Percentiles rank a stretch among this genome's conserved stretches.
Evolutionary conservation across 2,329 filamentous ascomycete genomes (phyloP).

Genomic region (Colletotrichum magnum): DNA sequence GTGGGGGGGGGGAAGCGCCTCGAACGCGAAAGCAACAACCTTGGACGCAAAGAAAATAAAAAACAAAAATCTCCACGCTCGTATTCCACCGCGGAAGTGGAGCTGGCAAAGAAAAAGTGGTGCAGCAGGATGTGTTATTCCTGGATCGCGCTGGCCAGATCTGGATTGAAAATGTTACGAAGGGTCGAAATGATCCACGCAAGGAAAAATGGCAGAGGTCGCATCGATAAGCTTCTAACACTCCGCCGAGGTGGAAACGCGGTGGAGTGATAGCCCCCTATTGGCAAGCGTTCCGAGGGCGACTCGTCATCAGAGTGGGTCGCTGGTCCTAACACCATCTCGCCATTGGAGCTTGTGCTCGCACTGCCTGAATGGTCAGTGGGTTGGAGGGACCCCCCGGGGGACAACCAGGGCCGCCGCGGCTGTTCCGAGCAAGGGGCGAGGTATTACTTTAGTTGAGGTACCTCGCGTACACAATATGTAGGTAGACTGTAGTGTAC

Average conservation of each 20-base stretch:
- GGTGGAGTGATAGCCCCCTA: conserved; percentile 28
- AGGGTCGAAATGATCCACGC: conserved; percentile 30
- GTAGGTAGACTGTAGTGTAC: too few relatives aligned
- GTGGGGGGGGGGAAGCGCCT: neutral
- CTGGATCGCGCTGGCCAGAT: conserved; percentile 36
- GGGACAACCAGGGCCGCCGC: conserved; percentile 16
- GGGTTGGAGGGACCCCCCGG: conserved; percentile 13
- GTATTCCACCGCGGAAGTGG: conserved; percentile 32
- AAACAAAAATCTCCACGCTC: conserved; percentile 27
- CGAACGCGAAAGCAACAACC: conserved; percentile 4
- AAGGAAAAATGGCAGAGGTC: conserved; percentile 24
- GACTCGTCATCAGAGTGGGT: conserved; percentile 32
- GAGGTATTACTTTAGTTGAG: too few relatives aligned
- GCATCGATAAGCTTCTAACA: conserved; percentile 37
- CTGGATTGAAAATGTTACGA: conserved; percentile 11
- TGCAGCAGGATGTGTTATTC: conserved; percentile 24
- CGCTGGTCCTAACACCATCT: neutral
- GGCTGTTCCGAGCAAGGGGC: conserved; percentile 14
- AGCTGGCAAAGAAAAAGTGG: neutral
- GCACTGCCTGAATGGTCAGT: conserved; percentile 12
- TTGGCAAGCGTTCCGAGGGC: neutral
- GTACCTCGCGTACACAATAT: too few relatives aligned
- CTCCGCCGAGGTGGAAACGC: conserved; percentile 8
- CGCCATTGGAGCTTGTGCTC: conserved; percentile 16
- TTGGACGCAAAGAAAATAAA: neutral